These are phyloP conservation scores for Limonium bicolor DNA, from an alignment of 148 eudicot genomes.

Conservation along the genomic window DNA sequence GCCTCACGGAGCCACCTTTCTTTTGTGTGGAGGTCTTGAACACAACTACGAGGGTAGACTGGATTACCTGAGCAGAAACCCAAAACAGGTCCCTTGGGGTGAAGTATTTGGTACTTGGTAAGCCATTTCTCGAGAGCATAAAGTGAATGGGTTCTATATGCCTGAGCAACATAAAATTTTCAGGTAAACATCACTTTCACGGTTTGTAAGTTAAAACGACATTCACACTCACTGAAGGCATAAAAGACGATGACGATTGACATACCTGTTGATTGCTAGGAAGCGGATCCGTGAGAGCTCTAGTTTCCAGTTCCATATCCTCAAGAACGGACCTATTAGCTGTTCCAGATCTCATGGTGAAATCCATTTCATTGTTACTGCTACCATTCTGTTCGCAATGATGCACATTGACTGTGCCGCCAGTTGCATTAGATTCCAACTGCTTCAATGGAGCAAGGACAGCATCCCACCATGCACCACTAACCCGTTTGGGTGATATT, in stretches of 20 bases:
- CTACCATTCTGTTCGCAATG: conserved; percentile 3
- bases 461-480: conserved; percentile 76
- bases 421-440: conserved; percentile 63
- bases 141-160: conserved; percentile 70
- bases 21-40: conserved; percentile 66
- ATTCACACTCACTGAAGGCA: no score
- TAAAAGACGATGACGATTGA: conserved; percentile 1
- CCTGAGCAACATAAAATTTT: conserved; percentile 29
- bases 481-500: conserved; percentile 57
- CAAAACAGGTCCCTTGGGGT: conserved; percentile 81
- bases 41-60: conserved; percentile 86
- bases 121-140: conserved; percentile 96
- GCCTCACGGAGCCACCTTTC: conserved; percentile 92
- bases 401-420: conserved; percentile 23
- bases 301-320: conserved; percentile 91
- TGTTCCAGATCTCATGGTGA: conserved; percentile 14
- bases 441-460: conserved; percentile 65
- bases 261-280: conserved; percentile 90
- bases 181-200: no score
- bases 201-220: no score
- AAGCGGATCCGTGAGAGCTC: conserved; percentile 93
- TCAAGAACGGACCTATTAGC: conserved; percentile 44
- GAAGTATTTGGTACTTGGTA: conserved; percentile 64
- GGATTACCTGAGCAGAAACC: conserved; percentile 84
- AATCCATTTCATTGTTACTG: conserved; percentile 7